phyloP scores from a whole-genome alignment of 169 alveolate genomes.

The Plasmodium gonderi region DNA sequence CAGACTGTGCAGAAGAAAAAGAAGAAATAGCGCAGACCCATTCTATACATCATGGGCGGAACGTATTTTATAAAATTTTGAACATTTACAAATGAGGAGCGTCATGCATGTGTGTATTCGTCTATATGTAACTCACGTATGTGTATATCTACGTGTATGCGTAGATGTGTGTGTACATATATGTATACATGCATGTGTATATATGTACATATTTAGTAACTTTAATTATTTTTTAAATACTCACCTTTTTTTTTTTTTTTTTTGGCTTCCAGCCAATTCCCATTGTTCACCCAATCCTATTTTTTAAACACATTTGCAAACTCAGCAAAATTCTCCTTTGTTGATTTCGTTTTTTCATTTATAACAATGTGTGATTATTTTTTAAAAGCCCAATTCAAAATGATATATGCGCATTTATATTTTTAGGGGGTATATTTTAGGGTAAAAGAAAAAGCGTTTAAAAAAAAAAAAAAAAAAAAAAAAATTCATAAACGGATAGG shows the following conservation, averaged over 20 bases:
- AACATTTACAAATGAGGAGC: neutral
- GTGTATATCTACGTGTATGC: neutral
- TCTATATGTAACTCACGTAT: neutral
- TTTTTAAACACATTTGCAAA: too few species aligned
- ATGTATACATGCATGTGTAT: neutral
- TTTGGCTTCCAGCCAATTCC: too few species aligned
- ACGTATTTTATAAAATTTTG: neutral
- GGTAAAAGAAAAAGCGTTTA: neutral
- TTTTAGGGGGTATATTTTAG: neutral
- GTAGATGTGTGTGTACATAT: neutral
- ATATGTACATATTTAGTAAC: slow-evolving; percentile 13
- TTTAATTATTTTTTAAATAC: too few species aligned
- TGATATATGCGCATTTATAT: neutral
- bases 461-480: neutral
- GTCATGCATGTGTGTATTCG: neutral
- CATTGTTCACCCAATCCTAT: too few species aligned
- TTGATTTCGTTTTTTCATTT: neutral
- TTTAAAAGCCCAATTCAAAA: neutral
- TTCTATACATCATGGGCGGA: too few species aligned
- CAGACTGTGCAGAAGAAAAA: slow-evolving; percentile 69
- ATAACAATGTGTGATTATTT: neutral
- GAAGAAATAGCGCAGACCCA: slow-evolving; percentile 1
- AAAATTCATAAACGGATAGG: neutral
- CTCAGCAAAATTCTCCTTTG: neutral
- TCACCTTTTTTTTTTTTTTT: too few species aligned